These are phyloP conservation scores for Penicillium sp. DNA, from an alignment of 2,329 filamentous ascomycete species.

Conservation along the genomic window DNA sequence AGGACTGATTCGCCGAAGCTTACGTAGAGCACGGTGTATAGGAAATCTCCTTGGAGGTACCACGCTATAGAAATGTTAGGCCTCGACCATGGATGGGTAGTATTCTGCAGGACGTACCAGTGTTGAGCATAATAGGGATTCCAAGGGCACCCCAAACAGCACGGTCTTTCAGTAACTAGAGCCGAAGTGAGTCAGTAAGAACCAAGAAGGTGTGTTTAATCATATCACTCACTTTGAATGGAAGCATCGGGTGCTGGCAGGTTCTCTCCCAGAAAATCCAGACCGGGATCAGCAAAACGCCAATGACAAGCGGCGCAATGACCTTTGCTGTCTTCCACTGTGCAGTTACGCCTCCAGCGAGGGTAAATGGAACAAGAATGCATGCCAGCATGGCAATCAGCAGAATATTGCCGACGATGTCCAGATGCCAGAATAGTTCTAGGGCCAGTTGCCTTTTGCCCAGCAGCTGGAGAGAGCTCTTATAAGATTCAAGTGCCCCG, in stretches of 20 bases:
- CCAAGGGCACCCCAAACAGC: constrained; percentile 62
- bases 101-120: constrained; percentile 11
- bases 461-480: constrained; percentile 43
- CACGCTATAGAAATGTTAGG: constrained; percentile 42
- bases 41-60: constrained; percentile 62
- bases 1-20: constrained; percentile 58
- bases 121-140: constrained; percentile 44
- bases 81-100: neutral
- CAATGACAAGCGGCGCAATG: constrained; percentile 51
- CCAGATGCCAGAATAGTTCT: constrained; percentile 57
- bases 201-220: neutral
- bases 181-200: neutral
- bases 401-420: constrained; percentile 52
- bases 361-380: constrained; percentile 56
- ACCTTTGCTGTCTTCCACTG: constrained; percentile 54
- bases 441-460: constrained; percentile 36
- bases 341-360: constrained; percentile 49
- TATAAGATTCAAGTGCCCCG: constrained; percentile 48
- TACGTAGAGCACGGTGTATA: constrained; percentile 62
- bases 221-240: constrained; percentile 46
- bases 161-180: constrained; percentile 57
- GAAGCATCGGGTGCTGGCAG: constrained; percentile 54
- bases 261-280: constrained; percentile 56
- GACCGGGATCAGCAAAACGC: constrained; percentile 47
- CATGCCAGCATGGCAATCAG: constrained; percentile 52